These are phyloP conservation scores for Clarireedia monteithiana DNA, from an alignment of 2,329 filamentous ascomycete species.

Conservation along the genomic window DNA sequence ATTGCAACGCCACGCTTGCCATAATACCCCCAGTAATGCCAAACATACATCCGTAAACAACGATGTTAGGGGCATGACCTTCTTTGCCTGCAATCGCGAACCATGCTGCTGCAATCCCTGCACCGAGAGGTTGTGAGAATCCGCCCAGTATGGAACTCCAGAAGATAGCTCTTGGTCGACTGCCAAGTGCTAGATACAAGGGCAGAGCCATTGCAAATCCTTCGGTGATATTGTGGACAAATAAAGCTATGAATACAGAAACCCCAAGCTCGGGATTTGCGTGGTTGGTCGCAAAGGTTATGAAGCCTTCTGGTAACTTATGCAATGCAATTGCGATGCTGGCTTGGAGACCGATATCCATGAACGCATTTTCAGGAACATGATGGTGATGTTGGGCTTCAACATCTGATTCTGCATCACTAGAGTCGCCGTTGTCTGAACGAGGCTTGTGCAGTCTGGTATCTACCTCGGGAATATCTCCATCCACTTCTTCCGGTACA, in stretches of 20 bases:
- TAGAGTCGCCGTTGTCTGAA: slow-evolving; percentile 8
- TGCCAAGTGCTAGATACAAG: slow-evolving; percentile 82
- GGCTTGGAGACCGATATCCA: slow-evolving; percentile 92
- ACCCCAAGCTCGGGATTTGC: slow-evolving; percentile 83
- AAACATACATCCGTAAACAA: slow-evolving; percentile 75
- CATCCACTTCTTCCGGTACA: slow-evolving; percentile 3
- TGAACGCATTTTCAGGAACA: slow-evolving; percentile 86
- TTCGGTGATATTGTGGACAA: slow-evolving; percentile 97
- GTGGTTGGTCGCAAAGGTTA: slow-evolving; percentile 96
- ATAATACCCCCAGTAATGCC: slow-evolving; percentile 88
- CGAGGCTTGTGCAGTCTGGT: slow-evolving; percentile 5
- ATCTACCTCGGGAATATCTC: not conserved
- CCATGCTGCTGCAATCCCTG: slow-evolving; percentile 77
- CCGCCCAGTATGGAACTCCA: slow-evolving; percentile 82
- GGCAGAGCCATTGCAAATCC: slow-evolving; percentile 92
- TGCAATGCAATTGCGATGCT: slow-evolving; percentile 92
- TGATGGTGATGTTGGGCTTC: slow-evolving; percentile 71
- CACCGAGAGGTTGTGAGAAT: slow-evolving; percentile 78
- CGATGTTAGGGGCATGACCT: slow-evolving; percentile 42
- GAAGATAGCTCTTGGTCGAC: slow-evolving; percentile 71
- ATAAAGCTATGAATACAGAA: slow-evolving; percentile 88
- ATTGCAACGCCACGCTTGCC: slow-evolving; percentile 82
- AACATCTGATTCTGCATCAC: slow-evolving; percentile 18
- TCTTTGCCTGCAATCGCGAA: slow-evolving; percentile 60
- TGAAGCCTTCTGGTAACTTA: slow-evolving; percentile 81